These are phyloP conservation scores for Schizophyllum amplum DNA, from an alignment of 1,284 basidiomycete species.

Conservation along the genomic window DNA sequence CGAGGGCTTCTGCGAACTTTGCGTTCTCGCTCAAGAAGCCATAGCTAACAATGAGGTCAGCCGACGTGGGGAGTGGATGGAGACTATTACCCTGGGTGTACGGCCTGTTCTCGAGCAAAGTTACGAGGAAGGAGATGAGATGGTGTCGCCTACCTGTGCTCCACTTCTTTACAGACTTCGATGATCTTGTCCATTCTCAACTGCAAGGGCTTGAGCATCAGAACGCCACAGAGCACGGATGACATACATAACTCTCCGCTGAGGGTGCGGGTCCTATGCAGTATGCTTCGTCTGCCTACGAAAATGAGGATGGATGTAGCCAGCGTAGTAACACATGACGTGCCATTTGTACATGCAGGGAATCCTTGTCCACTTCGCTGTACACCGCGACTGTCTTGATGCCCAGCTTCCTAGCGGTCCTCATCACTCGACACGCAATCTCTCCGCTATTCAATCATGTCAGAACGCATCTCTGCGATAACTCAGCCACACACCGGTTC, in stretches of 20 bases:
- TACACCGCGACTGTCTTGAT: slow-evolving; percentile 89
- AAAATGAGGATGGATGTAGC: slow-evolving; percentile 1
- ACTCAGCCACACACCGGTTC: slow-evolving; percentile 48
- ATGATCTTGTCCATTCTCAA: slow-evolving; percentile 86
- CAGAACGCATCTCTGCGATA: neutral
- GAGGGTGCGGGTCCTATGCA: slow-evolving; percentile 89
- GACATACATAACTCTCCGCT: slow-evolving; percentile 78
- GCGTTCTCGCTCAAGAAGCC: slow-evolving; percentile 95
- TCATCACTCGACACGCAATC: slow-evolving; percentile 89
- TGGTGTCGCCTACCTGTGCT: slow-evolving; percentile 57
- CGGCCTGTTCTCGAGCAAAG: slow-evolving; percentile 37
- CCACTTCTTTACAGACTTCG: slow-evolving; percentile 73
- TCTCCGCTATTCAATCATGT: slow-evolving; percentile 57
- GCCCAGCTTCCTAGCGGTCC: slow-evolving; percentile 82
- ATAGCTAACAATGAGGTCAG: slow-evolving; percentile 54
- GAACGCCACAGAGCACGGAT: neutral
- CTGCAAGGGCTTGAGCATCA: slow-evolving; percentile 28
- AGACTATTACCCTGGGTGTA: slow-evolving; percentile 65
- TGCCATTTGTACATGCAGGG: slow-evolving; percentile 73
- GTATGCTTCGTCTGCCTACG: slow-evolving; percentile 90
- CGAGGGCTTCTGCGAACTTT: slow-evolving; percentile 78
- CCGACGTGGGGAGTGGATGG: neutral
- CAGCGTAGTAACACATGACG: slow-evolving; percentile 8
- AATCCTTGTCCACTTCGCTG: slow-evolving; percentile 74
- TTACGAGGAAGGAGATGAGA: too few species aligned